Evolutionary conservation across 2,329 filamentous ascomycete genomes (phyloP).

Genomic region (Hypoxylon sp.): DNA sequence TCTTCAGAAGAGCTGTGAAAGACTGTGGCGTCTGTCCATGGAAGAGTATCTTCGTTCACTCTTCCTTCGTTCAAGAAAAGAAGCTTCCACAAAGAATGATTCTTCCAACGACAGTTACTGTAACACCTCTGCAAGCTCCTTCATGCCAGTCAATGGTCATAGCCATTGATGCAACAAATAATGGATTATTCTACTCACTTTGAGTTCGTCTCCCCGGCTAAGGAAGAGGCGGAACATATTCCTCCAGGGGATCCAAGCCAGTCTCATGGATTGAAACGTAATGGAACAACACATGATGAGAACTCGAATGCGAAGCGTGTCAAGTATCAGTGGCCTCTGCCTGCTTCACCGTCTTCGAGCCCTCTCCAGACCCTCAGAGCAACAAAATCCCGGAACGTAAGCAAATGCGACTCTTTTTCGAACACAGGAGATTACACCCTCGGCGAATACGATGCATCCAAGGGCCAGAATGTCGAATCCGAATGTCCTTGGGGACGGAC

Average conservation of each 20-base stretch:
- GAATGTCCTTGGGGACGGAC: constrained; percentile 19
- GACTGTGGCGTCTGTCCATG: not conserved
- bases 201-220: not conserved
- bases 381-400: constrained; percentile 34
- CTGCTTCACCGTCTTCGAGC: constrained; percentile 26
- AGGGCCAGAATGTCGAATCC: constrained; percentile 4
- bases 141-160: constrained; percentile 11
- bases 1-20: not conserved
- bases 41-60: not conserved
- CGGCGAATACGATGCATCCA: not conserved
- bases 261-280: constrained; percentile 22
- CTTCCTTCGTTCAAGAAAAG: not conserved
- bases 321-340: constrained; percentile 26
- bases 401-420: not conserved
- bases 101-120: not conserved
- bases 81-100: not conserved
- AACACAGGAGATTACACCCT: constrained; percentile 6
- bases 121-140: not conserved
- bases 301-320: constrained; percentile 7
- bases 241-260: not conserved
- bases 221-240: not conserved
- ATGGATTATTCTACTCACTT: not conserved
- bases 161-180: not conserved
- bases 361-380: constrained; percentile 42
- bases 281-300: constrained; percentile 4